These are phyloP conservation scores for Neurospora tetraspora DNA, from an alignment of 495 filamentous ascomycete species.

Conservation along the genomic window DNA sequence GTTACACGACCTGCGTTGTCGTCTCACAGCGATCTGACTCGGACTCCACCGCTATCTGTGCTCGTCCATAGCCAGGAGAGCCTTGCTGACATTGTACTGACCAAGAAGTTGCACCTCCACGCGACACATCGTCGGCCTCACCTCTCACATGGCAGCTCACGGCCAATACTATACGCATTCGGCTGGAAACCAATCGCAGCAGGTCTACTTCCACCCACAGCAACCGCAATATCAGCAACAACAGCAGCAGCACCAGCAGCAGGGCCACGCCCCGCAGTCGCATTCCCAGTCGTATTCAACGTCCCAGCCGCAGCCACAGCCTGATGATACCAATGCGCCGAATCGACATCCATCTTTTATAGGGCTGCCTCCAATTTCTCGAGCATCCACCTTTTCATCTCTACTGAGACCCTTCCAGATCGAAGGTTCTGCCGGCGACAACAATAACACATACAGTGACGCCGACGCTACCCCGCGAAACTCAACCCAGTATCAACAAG, in stretches of 20 bases:
- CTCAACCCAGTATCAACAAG: slow-evolving; percentile 1
- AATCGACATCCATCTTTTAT: slow-evolving; percentile 29
- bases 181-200: slow-evolving; percentile 17
- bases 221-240: slow-evolving; percentile 7
- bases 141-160: slow-evolving; percentile 25
- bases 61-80: background rate
- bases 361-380: slow-evolving; percentile 42
- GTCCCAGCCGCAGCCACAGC: slow-evolving; percentile 7
- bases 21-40: background rate
- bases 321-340: slow-evolving; percentile 9
- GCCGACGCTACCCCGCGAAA: background rate
- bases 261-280: slow-evolving; percentile 9
- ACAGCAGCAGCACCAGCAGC: slow-evolving; percentile 10
- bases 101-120: background rate
- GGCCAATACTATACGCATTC: slow-evolving; percentile 4
- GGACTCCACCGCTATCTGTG: background rate
- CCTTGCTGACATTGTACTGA: background rate
- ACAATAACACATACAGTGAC: background rate
- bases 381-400: slow-evolving; percentile 40
- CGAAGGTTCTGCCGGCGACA: slow-evolving; percentile 13
- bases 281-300: slow-evolving; percentile 6
- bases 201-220: slow-evolving; percentile 9
- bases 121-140: background rate
- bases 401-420: slow-evolving; percentile 17
- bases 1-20: background rate